A percentile compares a stretch with the other conserved stretches of the same genome.
Evolutionary conservation across 2,329 filamentous ascomycete genomes (phyloP).

Genomic region (Byssoonygena ceratinophila): DNA sequence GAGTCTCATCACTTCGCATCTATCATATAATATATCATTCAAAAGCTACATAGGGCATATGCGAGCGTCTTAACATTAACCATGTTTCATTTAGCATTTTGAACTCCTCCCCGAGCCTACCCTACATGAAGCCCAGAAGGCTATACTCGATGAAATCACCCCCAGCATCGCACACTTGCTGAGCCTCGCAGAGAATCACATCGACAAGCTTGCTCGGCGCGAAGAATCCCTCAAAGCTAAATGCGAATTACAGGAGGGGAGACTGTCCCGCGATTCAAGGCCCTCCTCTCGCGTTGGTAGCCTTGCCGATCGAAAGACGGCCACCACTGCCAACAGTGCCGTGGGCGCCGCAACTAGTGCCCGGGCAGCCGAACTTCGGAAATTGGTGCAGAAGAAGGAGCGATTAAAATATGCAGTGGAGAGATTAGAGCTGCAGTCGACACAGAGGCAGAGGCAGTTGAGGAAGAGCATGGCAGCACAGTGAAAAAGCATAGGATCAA

Average conservation of each 20-base stretch:
- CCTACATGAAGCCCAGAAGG: constrained; percentile 68
- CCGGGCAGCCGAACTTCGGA: constrained; percentile 52
- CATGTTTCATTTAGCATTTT: constrained; percentile 55
- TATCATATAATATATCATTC: not conserved
- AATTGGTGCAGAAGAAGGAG: constrained; percentile 70
- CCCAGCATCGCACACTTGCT: constrained; percentile 73
- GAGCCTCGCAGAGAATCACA: constrained; percentile 67
- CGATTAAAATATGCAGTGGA: constrained; percentile 78
- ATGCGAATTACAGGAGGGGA: constrained; percentile 70
- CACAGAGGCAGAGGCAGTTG: constrained; percentile 61
- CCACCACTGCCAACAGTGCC: constrained; percentile 18
- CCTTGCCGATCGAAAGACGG: constrained; percentile 15
- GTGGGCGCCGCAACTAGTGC: constrained; percentile 20
- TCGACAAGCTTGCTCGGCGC: constrained; percentile 70
- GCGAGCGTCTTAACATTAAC: not conserved
- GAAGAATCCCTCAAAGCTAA: constrained; percentile 76
- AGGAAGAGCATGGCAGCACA: constrained; percentile 59
- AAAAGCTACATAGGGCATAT: not conserved
- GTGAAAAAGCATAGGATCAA: constrained; percentile 20
- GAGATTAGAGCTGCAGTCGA: constrained; percentile 72
- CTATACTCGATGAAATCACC: constrained; percentile 79
- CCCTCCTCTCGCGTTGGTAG: constrained; percentile 18
- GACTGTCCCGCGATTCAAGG: constrained; percentile 40
- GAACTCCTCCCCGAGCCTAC: constrained; percentile 81
- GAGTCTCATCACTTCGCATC: constrained; percentile 14